A percentile compares a stretch with the other conserved stretches of the same genome.
Conservation (phyloP, 2,329 filamentous ascomycete species). For the Arachnomyces sp. region DNA sequence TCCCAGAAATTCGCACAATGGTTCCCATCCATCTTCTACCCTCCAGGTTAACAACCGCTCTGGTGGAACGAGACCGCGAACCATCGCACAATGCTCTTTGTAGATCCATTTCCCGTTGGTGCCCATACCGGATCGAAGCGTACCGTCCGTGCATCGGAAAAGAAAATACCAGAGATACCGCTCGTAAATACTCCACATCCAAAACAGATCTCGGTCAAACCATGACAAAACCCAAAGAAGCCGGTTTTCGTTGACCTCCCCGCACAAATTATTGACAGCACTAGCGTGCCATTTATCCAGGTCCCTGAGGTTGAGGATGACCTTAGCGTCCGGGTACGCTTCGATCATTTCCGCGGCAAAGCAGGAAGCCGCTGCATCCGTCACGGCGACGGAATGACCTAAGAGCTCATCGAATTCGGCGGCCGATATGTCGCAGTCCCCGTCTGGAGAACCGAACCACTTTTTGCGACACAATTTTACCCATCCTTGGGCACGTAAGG, state of each 20-base stretch:
- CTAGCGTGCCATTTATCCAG: too few relatives aligned
- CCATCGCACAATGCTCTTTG: constrained; percentile 15
- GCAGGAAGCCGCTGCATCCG: constrained; percentile 25
- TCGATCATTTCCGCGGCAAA: constrained; percentile 29
- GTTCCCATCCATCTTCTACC: constrained; percentile 36
- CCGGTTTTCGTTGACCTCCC: too few relatives aligned
- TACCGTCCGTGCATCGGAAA: constrained; percentile 5
- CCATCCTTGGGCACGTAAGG: constrained; percentile 1
- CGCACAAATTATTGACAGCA: too few relatives aligned
- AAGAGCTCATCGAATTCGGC: too few relatives aligned
- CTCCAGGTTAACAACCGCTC: constrained; percentile 22
- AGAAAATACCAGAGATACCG: constrained; percentile 12
- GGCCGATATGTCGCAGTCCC: too few relatives aligned
- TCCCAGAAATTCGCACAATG: constrained; percentile 36
- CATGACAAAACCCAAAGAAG: constrained; percentile 22
- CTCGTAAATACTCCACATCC: constrained; percentile 10
- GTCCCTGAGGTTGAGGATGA: constrained; percentile 24
- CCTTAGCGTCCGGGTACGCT: constrained; percentile 31
- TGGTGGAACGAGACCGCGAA: constrained; percentile 14
- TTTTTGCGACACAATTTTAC: constrained; percentile 6
- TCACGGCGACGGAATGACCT: constrained; percentile 20
- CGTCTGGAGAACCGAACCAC: constrained; percentile 14
- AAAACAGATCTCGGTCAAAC: constrained; percentile 18
- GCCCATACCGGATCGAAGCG: constrained; percentile 21
- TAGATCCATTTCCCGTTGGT: constrained; percentile 15